Evolutionary conservation across 1,139 yeast genomes (phyloP).

Genomic region (Taphrina deformans): DNA sequence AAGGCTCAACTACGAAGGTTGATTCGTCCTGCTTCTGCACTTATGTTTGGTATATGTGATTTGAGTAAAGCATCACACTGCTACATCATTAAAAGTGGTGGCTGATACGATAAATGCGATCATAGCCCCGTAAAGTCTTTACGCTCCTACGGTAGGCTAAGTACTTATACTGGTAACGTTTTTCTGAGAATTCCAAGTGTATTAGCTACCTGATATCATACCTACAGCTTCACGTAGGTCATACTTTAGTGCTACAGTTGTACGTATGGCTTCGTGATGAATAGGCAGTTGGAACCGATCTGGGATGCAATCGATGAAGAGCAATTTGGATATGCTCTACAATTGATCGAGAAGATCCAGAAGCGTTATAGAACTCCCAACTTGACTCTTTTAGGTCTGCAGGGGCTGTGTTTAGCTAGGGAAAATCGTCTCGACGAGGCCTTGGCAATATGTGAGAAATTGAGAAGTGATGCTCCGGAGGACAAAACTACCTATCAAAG

Average conservation of each 20-base stretch:
- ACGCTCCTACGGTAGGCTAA: no score
- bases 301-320: constrained; percentile 28
- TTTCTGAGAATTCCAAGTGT: no score
- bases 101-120: no score
- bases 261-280: neutral
- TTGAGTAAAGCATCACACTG: no score
- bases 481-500: constrained; percentile 17
- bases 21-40: no score
- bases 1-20: no score
- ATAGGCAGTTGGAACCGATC: constrained; percentile 12
- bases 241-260: no score
- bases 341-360: constrained; percentile 14
- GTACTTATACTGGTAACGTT: no score
- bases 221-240: no score
- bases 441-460: constrained; percentile 2
- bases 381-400: constrained; percentile 1
- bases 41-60: no score
- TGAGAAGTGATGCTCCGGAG: neutral
- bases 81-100: no score
- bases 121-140: no score
- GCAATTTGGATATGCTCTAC: constrained; percentile 17
- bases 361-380: constrained; percentile 16
- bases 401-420: constrained; percentile 19
- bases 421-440: neutral
- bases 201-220: neutral